Base-by-base conservation (phyloP, 805 yeast genomes). In the Yarrowia keelungensis region DNA sequence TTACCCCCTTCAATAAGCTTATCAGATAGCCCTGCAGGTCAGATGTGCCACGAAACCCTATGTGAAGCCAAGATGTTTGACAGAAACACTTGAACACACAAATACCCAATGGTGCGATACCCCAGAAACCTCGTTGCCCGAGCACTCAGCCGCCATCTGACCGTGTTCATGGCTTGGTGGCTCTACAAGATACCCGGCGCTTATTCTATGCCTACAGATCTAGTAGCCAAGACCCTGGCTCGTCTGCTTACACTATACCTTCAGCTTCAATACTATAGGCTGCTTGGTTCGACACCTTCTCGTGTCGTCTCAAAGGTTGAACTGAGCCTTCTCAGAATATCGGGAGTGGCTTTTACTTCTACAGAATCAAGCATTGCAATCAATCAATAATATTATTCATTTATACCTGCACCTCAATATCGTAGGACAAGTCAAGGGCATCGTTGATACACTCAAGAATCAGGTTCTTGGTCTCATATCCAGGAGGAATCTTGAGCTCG, bases 361-460 rank as follows among this genome's bases (percentile, higher is more conserved):
- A 26, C 32, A 26, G 32, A 26, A 26, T 26, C 32, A 26, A 26
- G 32, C 32, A 26, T 10, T 38, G 12, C 39, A 38, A 38, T 38
- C 39, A 38, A 10, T 14, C 7, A 46, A 32, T 51, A 5, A 32
- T n/a, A 51, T 35, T 3, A 51, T 35, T 35, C 36, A 32, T 51
- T 36, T 53, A 53, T 38, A 56, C 62, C 35, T 59, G 67, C 9
- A 62, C 56, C 56, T 62, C 67, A 19, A 62, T 22, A 15, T 69
- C 69, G 56, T 73, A 72, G 19, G 45, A 36, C n/a, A 73, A 22
- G 32, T 71, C 71, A 16, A 72, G 36, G 5, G 73, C 71, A 64
- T 73, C 75, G 46, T 72, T 73, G 41, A 73, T 61, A 12, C 70
- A 47, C 50, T 56, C 51, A 5, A 73, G 64, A 54, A 41, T 58